A percentile compares a stretch with the other conserved stretches of the same genome.
These are phyloP conservation scores for Schizophyllum commune DNA, from an alignment of 1,284 basidiomycete genomes.

Conservation along the genomic window DNA sequence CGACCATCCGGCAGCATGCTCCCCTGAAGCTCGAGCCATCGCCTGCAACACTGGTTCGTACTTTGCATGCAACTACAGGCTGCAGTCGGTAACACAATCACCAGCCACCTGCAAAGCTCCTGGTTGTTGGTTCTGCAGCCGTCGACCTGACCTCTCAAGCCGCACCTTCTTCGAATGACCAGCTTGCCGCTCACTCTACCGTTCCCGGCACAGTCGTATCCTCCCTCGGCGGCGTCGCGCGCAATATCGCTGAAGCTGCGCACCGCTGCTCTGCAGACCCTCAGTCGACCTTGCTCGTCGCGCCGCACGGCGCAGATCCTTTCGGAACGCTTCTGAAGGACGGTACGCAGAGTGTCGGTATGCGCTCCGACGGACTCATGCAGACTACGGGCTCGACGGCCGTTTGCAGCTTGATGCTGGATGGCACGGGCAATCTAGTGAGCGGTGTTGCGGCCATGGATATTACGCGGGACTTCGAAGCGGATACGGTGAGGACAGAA, in stretches of 20 bases:
- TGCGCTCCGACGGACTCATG: constrained; percentile 80
- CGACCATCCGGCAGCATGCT: neutral
- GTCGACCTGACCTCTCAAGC: constrained; percentile 73
- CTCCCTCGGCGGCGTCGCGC: constrained; percentile 84
- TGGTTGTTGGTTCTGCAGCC: constrained; percentile 80
- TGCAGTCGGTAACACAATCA: neutral
- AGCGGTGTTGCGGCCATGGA: constrained; percentile 91
- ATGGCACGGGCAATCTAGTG: constrained; percentile 63
- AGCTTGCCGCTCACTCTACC: constrained; percentile 55
- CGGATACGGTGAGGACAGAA: constrained; percentile 34
- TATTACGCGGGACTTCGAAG: constrained; percentile 49
- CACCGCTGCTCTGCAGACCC: constrained; percentile 45
- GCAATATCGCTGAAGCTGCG: constrained; percentile 91
- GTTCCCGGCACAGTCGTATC: constrained; percentile 70
- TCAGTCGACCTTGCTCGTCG: constrained; percentile 44
- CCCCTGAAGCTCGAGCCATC: neutral
- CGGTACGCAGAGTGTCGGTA: constrained; percentile 54
- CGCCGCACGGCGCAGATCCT: constrained; percentile 60
- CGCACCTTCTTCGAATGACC: constrained; percentile 19
- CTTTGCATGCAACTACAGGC: neutral
- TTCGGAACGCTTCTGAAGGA: constrained; percentile 59
- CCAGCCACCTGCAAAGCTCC: constrained; percentile 29
- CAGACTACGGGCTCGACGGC: constrained; percentile 46
- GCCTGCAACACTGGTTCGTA: neutral
- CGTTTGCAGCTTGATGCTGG: constrained; percentile 81